Evolutionary conservation across 208 protist species (phyloP).

Genomic region (Leishmania amazonensis): DNA sequence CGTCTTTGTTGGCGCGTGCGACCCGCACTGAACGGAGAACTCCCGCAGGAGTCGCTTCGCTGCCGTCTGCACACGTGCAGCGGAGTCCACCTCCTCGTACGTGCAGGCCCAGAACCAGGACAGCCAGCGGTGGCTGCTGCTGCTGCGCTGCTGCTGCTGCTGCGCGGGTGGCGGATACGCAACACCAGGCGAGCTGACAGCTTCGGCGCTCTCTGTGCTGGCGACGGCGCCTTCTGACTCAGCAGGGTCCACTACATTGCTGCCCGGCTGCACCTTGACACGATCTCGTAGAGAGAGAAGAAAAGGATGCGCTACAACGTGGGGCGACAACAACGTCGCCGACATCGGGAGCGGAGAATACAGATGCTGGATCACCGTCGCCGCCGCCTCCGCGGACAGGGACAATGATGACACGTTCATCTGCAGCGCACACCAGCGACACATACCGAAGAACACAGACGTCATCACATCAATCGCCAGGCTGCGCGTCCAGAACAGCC

Average conservation of each 20-base stretch:
- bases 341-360: not conserved
- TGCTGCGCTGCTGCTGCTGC: not conserved
- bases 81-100: constrained; percentile 95
- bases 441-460: constrained; percentile 46
- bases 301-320: not conserved
- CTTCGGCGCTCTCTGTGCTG: constrained; percentile 1
- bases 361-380: constrained; percentile 4
- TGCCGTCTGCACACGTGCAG: constrained; percentile 97
- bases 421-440: constrained; percentile 48
- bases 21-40: constrained; percentile 46
- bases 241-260: not conserved
- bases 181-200: not conserved
- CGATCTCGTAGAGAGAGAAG: constrained; percentile 5
- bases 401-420: constrained; percentile 3
- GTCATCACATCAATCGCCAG: constrained; percentile 39
- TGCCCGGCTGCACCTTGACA: not conserved
- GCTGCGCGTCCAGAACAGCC: not conserved
- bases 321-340: not conserved
- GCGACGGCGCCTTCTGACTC: not conserved
- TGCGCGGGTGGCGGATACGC: not conserved
- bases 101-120: constrained; percentile 91
- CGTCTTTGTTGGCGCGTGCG: constrained; percentile 95
- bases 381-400: not conserved
- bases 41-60: constrained; percentile 97
- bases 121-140: constrained; percentile 8